Evolutionary conservation across 163 green algal genomes (phyloP).

Genomic region (Trebouxiophyceae sp.): DNA sequence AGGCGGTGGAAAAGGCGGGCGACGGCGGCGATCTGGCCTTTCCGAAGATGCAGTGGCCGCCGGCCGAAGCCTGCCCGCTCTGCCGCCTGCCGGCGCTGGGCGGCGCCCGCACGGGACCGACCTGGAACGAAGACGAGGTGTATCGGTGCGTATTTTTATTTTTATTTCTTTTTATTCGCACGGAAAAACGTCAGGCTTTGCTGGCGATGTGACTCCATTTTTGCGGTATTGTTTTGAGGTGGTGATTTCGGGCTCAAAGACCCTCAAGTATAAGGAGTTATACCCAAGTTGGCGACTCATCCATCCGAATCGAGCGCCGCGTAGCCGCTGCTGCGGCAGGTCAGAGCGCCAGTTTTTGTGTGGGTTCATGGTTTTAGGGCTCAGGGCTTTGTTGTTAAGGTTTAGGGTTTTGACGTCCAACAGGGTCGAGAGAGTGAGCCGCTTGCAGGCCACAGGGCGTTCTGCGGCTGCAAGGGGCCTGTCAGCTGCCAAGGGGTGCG

Average conservation of each 20-base stretch:
- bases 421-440: neutral
- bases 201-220: no score
- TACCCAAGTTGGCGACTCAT: no score
- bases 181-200: no score
- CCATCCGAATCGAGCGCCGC: no score
- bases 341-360: neutral
- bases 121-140: constrained; percentile 43
- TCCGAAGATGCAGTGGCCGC: constrained; percentile 44
- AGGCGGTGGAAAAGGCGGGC: constrained; percentile 18
- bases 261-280: no score
- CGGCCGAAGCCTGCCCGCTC: constrained; percentile 13
- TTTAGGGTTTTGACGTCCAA: no score
- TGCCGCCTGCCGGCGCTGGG: constrained; percentile 19
- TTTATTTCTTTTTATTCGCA: no score
- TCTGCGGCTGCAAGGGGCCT: neutral
- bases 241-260: no score
- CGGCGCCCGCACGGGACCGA: neutral
- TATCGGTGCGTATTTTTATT: neutral
- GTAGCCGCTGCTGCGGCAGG: no score
- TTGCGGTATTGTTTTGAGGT: no score
- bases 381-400: no score
- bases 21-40: constrained; percentile 32
- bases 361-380: neutral
- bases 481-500: neutral
- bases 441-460: neutral